Conservation (phyloP, 1,284 basidiomycete genomes). For the Cystobasidium sp. region DNA sequence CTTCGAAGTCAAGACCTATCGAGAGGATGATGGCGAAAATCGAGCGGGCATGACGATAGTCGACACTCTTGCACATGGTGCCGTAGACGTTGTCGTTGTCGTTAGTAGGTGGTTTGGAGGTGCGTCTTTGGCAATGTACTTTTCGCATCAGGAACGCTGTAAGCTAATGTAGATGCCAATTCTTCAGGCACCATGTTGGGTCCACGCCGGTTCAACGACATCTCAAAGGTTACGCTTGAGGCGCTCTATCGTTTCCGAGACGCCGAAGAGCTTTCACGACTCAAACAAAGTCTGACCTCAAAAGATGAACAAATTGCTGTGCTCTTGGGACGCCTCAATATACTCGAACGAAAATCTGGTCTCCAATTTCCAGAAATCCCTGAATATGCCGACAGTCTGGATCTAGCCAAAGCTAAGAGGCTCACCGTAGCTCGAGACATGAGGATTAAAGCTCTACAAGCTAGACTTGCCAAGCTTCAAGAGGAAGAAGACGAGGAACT, state of each 20-base stretch:
- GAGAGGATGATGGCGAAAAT: conserved; percentile 33
- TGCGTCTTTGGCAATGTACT: not conserved
- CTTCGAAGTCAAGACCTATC: conserved; percentile 31
- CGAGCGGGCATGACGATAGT: conserved; percentile 38
- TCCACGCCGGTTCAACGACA: conserved; percentile 21
- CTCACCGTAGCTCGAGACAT: conserved; percentile 16
- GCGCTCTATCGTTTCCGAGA: conserved; percentile 35
- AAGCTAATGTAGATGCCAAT: not conserved
- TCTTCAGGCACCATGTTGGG: conserved; percentile 24
- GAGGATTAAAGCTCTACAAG: conserved; percentile 23
- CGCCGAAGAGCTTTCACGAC: conserved; percentile 12
- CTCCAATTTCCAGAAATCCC: not conserved
- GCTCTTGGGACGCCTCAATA: conserved; percentile 8
- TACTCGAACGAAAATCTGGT: conserved; percentile 12
- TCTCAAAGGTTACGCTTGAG: conserved; percentile 20
- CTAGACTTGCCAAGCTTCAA: conserved; percentile 29
- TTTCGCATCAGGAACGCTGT: not conserved
- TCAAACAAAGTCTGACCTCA: not conserved
- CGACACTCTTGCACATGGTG: conserved; percentile 26
- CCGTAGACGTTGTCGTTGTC: conserved; percentile 17
- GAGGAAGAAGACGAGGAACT: conserved; percentile 29
- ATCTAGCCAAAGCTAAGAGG: conserved; percentile 30
- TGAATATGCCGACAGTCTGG: conserved; percentile 20
- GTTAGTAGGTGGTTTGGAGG: conserved; percentile 43
- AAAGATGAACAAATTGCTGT: conserved; percentile 25